Base-by-base conservation (phyloP, 768 basidiomycete genomes). In the Pleurotus citrinopileatus region DNA sequence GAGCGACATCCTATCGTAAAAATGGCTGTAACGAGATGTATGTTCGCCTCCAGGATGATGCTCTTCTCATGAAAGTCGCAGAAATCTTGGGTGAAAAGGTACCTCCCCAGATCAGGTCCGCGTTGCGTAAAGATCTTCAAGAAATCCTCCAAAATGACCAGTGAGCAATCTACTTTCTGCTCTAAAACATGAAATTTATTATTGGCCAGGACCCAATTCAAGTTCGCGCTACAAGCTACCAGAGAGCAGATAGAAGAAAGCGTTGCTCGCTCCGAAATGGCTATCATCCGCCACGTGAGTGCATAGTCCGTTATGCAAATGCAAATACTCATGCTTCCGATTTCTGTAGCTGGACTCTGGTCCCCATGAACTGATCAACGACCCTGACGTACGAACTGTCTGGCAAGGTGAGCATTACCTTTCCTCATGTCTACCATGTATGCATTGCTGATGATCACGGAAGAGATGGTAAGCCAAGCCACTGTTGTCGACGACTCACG, bases 311-410 rank as follows among this genome's bases (percentile, higher is more conserved):
- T n/a, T n/a, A n/a, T n/a, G n/a, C 10, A 10, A 2, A 20, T 7
- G 19, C 22, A 6, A 29, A 29, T 27, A 13, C 15, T 13, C 12
- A 19, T 51, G 27, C 13, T 10, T 32, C 26, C n/a, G 19, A n/a
- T 29, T 46, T 38, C 34, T 26, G 3, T 38, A 65, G 62, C 42
- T 65, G 38, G 62, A 65, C 25, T 46, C 58, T 10, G 63, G 63
- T 1, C 63, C 63, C 9, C 63, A 65, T 32, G 60, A 65, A n/a
- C 54, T 63, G 22, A 61, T 65, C 23, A 47, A 55, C 1, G 60
- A 65, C n/a, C 55, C 59, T 10, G 63, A 65, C 54, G 47, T 65
- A 26, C 53, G 45, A 27, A 38, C 53, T 15, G 42, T 65, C 3
- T 65, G 62, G 62, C 59, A 63, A 63, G 55, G 62, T 60, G 27